Percentiles rank a stretch among this genome's conserved stretches.
phyloP scores from a whole-genome alignment of 2,329 filamentous ascomycete genomes.

The Talaromyces amestolkiae region DNA sequence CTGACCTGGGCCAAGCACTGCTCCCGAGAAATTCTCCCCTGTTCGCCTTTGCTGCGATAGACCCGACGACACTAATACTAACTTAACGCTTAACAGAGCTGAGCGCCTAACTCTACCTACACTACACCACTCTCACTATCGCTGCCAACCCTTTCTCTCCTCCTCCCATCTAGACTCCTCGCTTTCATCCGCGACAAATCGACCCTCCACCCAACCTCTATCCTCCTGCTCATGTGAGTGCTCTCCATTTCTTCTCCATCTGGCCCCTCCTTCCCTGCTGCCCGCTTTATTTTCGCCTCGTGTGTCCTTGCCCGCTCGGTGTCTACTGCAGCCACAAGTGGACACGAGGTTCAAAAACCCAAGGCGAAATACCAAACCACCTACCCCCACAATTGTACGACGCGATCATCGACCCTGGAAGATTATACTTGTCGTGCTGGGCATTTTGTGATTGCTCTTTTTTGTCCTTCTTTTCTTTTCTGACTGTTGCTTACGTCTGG shows the following conservation, averaged over 20 bases:
- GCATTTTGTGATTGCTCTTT: constrained; percentile 3
- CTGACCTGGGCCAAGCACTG: constrained; percentile 27
- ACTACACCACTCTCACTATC: constrained; percentile 15
- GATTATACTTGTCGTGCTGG: constrained; percentile 18
- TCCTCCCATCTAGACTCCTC: constrained; percentile 9
- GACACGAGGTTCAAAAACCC: constrained; percentile 14
- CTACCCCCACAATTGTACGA: constrained; percentile 18
- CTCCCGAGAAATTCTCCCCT: constrained; percentile 31
- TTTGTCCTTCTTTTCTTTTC: constrained; percentile 22
- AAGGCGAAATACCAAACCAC: constrained; percentile 8
- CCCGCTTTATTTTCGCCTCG: constrained; percentile 9
- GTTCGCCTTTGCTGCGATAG: constrained; percentile 9
- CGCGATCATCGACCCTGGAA: constrained; percentile 14
- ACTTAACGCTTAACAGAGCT: background rate
- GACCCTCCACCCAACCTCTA: constrained; percentile 1
- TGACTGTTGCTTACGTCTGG: constrained; percentile 18
- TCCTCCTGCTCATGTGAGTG: constrained; percentile 14
- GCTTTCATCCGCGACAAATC: constrained; percentile 8
- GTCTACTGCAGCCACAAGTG: constrained; percentile 15
- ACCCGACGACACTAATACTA: background rate
- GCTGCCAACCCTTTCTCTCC: constrained; percentile 21
- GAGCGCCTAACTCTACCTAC: constrained; percentile 13
- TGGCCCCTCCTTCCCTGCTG: background rate
- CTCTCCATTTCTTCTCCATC: constrained; percentile 6
- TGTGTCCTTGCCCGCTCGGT: constrained; percentile 1